Conservation (phyloP, 2,329 filamentous ascomycete species). For the Microdochium bolleyi region DNA sequence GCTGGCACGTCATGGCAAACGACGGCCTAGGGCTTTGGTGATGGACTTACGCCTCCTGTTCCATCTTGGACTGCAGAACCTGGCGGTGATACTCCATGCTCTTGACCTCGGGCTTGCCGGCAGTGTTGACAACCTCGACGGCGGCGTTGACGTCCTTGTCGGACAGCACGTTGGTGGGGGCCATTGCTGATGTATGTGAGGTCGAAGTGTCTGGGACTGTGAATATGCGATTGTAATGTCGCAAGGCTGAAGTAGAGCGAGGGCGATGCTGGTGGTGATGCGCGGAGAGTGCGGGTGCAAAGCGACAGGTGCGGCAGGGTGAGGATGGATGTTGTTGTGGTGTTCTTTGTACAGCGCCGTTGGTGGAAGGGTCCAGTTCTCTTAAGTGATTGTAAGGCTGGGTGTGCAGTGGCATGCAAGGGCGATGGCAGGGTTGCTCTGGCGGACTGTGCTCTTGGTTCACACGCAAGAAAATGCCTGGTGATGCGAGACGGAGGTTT, state of each 20-base stretch:
- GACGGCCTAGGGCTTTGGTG: background rate
- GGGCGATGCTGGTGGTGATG: no score
- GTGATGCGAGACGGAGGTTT: background rate
- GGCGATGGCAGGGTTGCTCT: background rate
- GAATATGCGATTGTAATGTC: constrained; percentile 21
- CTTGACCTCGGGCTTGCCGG: constrained; percentile 39
- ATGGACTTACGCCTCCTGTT: constrained; percentile 51
- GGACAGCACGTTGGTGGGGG: constrained; percentile 49
- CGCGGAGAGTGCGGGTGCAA: no score
- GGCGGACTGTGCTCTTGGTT: background rate
- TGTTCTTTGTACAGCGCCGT: no score
- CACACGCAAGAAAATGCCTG: background rate
- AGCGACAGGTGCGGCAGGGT: no score
- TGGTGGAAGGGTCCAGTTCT: background rate
- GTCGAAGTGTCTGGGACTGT: no score
- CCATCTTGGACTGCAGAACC: constrained; percentile 64
- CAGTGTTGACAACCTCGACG: constrained; percentile 29
- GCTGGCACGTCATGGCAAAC: no score
- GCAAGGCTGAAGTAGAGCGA: no score
- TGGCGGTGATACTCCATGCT: constrained; percentile 74
- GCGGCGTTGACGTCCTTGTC: constrained; percentile 58
- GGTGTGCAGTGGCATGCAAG: background rate
- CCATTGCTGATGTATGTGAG: constrained; percentile 33
- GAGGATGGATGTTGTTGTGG: no score
- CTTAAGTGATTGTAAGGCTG: background rate